Base-by-base conservation (phyloP, 805 yeast species). In the Nakazawaea wyomingensis region DNA sequence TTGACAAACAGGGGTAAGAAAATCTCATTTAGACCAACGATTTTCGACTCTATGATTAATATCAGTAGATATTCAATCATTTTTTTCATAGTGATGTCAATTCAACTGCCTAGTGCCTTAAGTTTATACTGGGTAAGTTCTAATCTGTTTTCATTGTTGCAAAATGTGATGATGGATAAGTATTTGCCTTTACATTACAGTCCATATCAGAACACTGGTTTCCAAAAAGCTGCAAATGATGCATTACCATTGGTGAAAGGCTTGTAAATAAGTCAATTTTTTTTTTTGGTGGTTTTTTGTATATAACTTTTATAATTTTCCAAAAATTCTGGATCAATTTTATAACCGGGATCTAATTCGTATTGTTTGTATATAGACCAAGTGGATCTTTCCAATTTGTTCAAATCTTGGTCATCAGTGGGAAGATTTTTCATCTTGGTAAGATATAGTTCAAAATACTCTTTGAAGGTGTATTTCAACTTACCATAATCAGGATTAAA, bases 51-150 rank as follows among this genome's bases (percentile, higher is more conserved):
- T 2, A 55, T 90, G 28, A 71, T 85, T 43, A 87, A 80, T 48
- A 55, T 85, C 2, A 77, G 95, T 2, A 69, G 96, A 53, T 69
- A 86, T 49, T 79, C 91, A 18, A 78, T 85, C 41, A 78, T 89
- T 1, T 78, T 86, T 50, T 68, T 91, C 62, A 87, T 88, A 83
- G 89, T 88, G 4, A 68, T 89, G 16, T 72, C 96, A 0, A 76
- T 89, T 32, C 93, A 89, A 54, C 95, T 96, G 0, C 96, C 98
- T 0, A 68, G 82, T 22, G 87, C 95, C 0, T 64, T 90, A 28
- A 77, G 83, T 0, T 57, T 88, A n/a, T 91, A 90, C 62, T 91
- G 98, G 99, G 72, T 87, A 24, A 79, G 91, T 36, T 88, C 96
- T 0, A 90, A 88, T 56, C 52, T 72, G 4, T 90, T 71, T 56